Evolutionary conservation across 192 early-diverging fungal genomes (phyloP).

Genomic region (Coemansia sp.): DNA sequence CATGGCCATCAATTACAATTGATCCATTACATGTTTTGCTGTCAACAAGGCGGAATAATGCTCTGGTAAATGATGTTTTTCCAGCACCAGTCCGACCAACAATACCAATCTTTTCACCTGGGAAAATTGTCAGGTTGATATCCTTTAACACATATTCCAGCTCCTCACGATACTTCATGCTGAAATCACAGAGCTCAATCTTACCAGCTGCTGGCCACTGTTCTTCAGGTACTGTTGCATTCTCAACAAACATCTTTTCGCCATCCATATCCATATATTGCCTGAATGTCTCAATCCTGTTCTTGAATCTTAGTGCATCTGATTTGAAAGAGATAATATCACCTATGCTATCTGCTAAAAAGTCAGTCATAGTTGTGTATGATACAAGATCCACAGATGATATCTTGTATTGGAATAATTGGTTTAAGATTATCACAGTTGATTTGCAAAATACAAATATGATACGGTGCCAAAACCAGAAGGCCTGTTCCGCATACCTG

Average conservation of each 20-base stretch:
- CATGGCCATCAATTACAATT: slow-evolving; percentile 71
- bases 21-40: slow-evolving; percentile 37
- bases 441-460: no score
- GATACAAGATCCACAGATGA: slow-evolving; percentile 15
- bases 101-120: slow-evolving; percentile 63
- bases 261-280: background rate
- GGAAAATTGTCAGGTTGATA: slow-evolving; percentile 58
- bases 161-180: slow-evolving; percentile 60
- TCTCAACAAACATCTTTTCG: background rate
- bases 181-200: slow-evolving; percentile 58
- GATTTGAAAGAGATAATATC: background rate
- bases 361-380: background rate
- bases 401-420: slow-evolving; percentile 2
- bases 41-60: slow-evolving; percentile 68
- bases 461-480: no score
- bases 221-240: slow-evolving; percentile 28
- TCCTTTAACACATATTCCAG: slow-evolving; percentile 58
- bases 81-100: slow-evolving; percentile 81
- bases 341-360: background rate
- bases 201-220: slow-evolving; percentile 65
- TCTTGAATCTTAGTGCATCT: background rate
- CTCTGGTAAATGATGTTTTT: slow-evolving; percentile 60
- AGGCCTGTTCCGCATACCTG: no score
- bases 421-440: no score
- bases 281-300: background rate